Evolutionary conservation across 139 green algal species (phyloP).

Genomic region (Gonium pectorale): DNA sequence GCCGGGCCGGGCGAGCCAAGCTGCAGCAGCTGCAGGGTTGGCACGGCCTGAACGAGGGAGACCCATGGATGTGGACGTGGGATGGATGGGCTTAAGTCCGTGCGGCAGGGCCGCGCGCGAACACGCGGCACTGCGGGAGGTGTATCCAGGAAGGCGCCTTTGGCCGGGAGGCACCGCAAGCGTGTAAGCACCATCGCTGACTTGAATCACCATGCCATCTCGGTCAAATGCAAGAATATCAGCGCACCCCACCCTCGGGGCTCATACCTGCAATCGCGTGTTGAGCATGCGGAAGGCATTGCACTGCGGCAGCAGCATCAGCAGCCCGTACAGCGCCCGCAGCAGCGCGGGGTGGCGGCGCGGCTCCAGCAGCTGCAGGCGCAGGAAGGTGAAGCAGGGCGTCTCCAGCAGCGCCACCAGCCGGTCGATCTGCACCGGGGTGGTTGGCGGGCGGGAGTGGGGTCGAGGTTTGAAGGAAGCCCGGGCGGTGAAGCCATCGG

Average conservation of each 20-base stretch:
- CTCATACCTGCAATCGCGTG: slow-evolving; percentile 67
- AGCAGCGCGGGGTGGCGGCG: slow-evolving; percentile 77
- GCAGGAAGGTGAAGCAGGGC: slow-evolving; percentile 91
- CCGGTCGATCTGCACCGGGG: slow-evolving; percentile 79
- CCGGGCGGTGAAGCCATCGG: no score
- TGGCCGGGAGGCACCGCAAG: no score
- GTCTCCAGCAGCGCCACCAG: slow-evolving; percentile 94
- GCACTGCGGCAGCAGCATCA: slow-evolving; percentile 97
- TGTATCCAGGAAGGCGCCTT: not conserved
- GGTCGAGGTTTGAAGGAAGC: no score
- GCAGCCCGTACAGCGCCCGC: slow-evolving; percentile 85
- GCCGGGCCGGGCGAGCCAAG: not conserved
- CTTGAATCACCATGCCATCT: not conserved
- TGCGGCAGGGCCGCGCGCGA: no score
- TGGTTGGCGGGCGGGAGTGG: not conserved
- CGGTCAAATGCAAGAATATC: not conserved
- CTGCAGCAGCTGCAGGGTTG: slow-evolving; percentile 67
- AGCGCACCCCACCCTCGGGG: not conserved
- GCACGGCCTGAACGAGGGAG: slow-evolving; percentile 36
- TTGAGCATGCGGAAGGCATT: slow-evolving; percentile 89
- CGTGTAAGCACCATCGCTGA: not conserved
- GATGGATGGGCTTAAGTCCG: not conserved
- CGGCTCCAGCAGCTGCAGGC: slow-evolving; percentile 93
- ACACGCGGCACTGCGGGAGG: not conserved
- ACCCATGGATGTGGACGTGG: not conserved